These are phyloP conservation scores for Ceratobasidium theobromae DNA, from an alignment of 1,284 basidiomycete genomes.

Conservation along the genomic window DNA sequence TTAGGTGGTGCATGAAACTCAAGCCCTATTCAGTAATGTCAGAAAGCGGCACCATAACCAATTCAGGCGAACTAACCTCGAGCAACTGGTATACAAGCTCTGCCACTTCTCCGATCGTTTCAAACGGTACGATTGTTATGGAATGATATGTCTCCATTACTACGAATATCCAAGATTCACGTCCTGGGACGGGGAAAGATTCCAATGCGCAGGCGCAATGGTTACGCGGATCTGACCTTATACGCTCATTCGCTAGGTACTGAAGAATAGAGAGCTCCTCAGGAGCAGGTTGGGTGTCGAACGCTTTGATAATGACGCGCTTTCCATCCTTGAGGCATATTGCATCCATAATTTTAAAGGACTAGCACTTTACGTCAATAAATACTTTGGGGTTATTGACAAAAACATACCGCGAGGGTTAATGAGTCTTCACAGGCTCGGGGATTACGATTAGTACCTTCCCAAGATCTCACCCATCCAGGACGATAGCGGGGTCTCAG, in stretches of 20 bases:
- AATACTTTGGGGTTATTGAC: neutral
- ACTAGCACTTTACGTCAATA: neutral
- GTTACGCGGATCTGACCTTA: slow-evolving; percentile 22
- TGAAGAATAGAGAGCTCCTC: slow-evolving; percentile 18
- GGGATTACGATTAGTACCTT: neutral
- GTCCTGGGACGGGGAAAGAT: slow-evolving; percentile 1
- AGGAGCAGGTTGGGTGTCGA: neutral
- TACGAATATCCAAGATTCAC: neutral
- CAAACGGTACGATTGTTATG: neutral
- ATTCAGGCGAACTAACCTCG: slow-evolving; percentile 10
- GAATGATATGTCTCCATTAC: neutral
- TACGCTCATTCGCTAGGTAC: slow-evolving; percentile 4
- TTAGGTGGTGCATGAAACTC: slow-evolving; percentile 17
- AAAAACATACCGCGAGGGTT: neutral
- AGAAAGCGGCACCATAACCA: neutral
- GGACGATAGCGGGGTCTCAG: neutral
- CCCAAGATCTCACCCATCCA: slow-evolving; percentile 14
- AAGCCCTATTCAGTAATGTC: slow-evolving; percentile 9
- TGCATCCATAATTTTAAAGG: neutral
- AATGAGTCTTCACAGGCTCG: neutral
- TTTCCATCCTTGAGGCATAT: neutral
- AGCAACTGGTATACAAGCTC: slow-evolving; percentile 31
- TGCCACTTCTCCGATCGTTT: neutral
- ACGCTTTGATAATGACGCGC: neutral
- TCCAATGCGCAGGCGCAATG: neutral